Conservation (phyloP, 2,329 filamentous ascomycete genomes). For the Penicillium sp. region DNA sequence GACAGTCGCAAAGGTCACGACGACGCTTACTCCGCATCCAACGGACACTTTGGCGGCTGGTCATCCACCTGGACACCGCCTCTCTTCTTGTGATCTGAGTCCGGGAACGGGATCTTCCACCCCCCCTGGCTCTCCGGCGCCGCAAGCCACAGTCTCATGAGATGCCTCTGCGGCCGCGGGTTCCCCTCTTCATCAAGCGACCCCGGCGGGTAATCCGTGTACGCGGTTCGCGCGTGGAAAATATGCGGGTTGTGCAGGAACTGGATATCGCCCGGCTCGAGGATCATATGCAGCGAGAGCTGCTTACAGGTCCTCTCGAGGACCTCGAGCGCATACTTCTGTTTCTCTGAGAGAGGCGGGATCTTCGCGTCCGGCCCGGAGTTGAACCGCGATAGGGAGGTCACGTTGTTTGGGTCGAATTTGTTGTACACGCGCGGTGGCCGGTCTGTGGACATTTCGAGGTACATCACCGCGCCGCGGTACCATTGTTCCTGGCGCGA, state of each 20-base stretch:
- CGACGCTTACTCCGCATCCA: conserved; percentile 30
- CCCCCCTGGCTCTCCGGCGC: conserved; percentile 33
- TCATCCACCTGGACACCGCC: conserved; percentile 36
- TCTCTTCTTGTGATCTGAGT: conserved; percentile 33
- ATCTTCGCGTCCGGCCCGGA: conserved; percentile 48
- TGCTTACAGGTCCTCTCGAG: conserved; percentile 33
- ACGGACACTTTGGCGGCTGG: conserved; percentile 29
- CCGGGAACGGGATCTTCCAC: conserved; percentile 33
- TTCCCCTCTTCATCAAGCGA: conserved; percentile 29
- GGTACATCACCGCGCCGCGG: conserved; percentile 73
- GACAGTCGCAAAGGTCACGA: too few relatives aligned
- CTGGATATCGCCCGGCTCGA: conserved; percentile 34
- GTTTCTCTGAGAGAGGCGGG: conserved; percentile 31
- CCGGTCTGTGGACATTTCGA: conserved; percentile 66
- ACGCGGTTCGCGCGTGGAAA: conserved; percentile 35
- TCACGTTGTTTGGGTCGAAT: conserved; percentile 76
- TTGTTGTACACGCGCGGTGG: conserved; percentile 73
- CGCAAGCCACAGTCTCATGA: conserved; percentile 35
- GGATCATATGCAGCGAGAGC: conserved; percentile 33
- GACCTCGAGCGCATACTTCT: conserved; percentile 31
- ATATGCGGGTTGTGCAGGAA: conserved; percentile 35
- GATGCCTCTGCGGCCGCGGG: conserved; percentile 28
- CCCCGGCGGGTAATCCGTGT: conserved; percentile 31
- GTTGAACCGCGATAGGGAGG: conserved; percentile 71
- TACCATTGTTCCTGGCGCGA: conserved; percentile 77